phyloP scores from a whole-genome alignment of 108 stramenopile genomes.

The Skeletonema costatum region DNA sequence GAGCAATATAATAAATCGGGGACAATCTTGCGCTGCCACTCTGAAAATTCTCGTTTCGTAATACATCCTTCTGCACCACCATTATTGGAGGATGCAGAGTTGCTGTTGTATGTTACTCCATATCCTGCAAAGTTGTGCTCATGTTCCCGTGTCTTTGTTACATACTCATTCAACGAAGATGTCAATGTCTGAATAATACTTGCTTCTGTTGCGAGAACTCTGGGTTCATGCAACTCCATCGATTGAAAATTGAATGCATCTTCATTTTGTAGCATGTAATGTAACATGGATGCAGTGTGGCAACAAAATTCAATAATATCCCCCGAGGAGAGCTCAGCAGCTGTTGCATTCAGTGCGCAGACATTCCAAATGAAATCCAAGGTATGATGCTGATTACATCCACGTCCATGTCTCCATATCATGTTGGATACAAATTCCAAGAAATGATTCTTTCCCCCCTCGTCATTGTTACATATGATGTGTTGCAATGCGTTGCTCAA shows the following conservation, averaged over 20 bases:
- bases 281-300: constrained; percentile 12
- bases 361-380: constrained; percentile 28
- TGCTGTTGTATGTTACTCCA: constrained; percentile 3
- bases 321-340: neutral
- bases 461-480: constrained; percentile 3
- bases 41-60: constrained; percentile 18
- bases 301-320: constrained; percentile 26
- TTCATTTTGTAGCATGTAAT: constrained; percentile 27
- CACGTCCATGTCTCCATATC: constrained; percentile 2
- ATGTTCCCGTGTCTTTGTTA: neutral
- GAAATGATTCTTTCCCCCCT: neutral
- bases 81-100: neutral
- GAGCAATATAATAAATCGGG: constrained; percentile 33
- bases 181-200: constrained; percentile 20
- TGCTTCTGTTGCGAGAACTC: constrained; percentile 7
- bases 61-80: neutral
- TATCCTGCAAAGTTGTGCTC: constrained; percentile 17
- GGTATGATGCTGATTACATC: constrained; percentile 4
- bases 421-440: constrained; percentile 5
- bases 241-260: constrained; percentile 5
- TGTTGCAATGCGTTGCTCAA: constrained; percentile 2
- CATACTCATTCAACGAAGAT: constrained; percentile 37
- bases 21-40: constrained; percentile 40
- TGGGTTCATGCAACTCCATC: constrained; percentile 1
- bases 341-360: neutral